phyloP scores from a whole-genome alignment of 768 basidiomycete genomes.

The Tulasnella sp. region DNA sequence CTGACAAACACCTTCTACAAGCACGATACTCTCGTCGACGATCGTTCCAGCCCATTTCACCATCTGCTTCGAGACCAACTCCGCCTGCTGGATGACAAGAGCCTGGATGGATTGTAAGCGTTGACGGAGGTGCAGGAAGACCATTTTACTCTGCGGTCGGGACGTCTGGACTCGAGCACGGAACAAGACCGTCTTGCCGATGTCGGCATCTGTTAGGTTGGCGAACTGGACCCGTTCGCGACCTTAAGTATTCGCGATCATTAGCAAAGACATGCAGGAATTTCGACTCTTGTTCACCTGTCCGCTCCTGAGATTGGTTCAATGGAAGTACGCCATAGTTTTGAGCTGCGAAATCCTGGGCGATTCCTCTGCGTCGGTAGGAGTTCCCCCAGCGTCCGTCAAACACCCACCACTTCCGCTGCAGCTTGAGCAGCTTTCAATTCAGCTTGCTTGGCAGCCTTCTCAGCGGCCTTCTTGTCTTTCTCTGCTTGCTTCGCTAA shows the following conservation, averaged over 20 bases:
- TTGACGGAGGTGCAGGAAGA: slow-evolving; percentile 89
- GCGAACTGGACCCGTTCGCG: slow-evolving; percentile 61
- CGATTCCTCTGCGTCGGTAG: neutral
- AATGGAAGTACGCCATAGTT: slow-evolving; percentile 87
- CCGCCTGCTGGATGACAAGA: slow-evolving; percentile 64
- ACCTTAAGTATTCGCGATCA: slow-evolving; percentile 34
- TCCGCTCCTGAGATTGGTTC: slow-evolving; percentile 83
- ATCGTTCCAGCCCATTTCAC: slow-evolving; percentile 82
- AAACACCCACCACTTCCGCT: slow-evolving; percentile 53
- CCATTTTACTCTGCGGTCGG: slow-evolving; percentile 92
- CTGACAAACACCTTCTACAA: slow-evolving; percentile 69
- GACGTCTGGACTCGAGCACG: slow-evolving; percentile 90
- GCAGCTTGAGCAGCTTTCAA: slow-evolving; percentile 63
- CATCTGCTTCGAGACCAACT: slow-evolving; percentile 93
- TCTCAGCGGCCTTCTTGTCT: slow-evolving; percentile 81
- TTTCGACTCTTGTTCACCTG: slow-evolving; percentile 36
- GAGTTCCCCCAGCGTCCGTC: slow-evolving; percentile 17
- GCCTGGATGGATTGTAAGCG: slow-evolving; percentile 83
- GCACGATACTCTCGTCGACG: slow-evolving; percentile 82
- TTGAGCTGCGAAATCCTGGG: slow-evolving; percentile 70
- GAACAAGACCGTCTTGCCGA: slow-evolving; percentile 72
- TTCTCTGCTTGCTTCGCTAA: slow-evolving; percentile 88
- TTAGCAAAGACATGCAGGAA: neutral
- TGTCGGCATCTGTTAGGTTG: slow-evolving; percentile 55
- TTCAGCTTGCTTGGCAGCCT: slow-evolving; percentile 73